Conservation (phyloP, 495 filamentous ascomycete genomes). For the Neurospora hispaniola region DNA sequence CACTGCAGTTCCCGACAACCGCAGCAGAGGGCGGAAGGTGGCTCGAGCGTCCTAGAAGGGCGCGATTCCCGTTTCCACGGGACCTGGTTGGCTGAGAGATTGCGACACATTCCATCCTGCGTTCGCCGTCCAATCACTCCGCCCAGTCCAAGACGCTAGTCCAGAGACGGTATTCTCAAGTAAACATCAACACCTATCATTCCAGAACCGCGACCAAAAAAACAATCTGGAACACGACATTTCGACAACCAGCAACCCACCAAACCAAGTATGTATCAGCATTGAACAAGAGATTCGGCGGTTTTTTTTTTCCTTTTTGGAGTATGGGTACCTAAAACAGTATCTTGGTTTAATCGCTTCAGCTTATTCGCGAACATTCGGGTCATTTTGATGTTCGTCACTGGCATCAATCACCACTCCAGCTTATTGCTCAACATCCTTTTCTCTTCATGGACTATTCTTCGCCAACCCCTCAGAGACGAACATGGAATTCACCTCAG, state of each 20-base stretch:
- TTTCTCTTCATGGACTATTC: not conserved
- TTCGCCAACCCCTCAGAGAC: not conserved
- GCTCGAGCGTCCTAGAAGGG: not conserved
- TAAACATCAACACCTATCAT: slow-evolving; percentile 3
- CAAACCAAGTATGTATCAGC: not conserved
- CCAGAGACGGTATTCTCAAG: slow-evolving; percentile 13
- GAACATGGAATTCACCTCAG: not conserved
- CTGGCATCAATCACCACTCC: not conserved
- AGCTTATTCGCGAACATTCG: not conserved
- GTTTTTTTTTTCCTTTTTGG: not conserved
- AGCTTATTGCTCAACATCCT: not conserved
- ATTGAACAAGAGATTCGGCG: not conserved
- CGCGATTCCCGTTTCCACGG: not conserved
- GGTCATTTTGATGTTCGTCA: not conserved
- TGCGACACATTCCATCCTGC: not conserved
- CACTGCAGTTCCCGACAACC: not conserved
- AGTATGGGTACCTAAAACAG: not conserved
- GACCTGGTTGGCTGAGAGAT: not conserved
- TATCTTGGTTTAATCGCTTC: not conserved
- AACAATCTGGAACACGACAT: not conserved
- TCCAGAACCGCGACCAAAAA: not conserved
- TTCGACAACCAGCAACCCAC: not conserved
- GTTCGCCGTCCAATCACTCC: not conserved
- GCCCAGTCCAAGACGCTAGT: not conserved
- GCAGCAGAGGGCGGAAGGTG: not conserved